Evolutionary conservation across 225 moss, liverwort and hornwort species (phyloP), one percentile per base, ranked within the genome.

Genomic region (Bryum argenteum): DNA sequence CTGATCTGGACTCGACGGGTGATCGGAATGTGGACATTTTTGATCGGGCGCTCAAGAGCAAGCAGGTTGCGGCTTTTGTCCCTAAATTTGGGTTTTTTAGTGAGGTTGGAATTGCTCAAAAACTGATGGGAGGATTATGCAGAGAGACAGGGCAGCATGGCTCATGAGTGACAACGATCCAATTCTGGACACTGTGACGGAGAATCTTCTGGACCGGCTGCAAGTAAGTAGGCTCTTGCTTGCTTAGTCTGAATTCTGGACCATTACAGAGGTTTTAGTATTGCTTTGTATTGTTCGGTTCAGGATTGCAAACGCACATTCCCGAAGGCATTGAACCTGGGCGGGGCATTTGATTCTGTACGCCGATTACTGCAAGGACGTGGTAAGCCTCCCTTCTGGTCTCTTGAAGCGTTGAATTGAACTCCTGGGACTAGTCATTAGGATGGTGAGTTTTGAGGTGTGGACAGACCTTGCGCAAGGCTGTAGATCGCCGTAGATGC

Each of bases 111-210:
- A 26, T 33, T 41, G 24, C 18, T 10, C 24, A 19, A 51, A 63
- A 28, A 21, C 41, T 82, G 8, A 53, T 45, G 15, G 58, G 1
- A 69, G 53, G 33, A 8, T 26, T 65, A 10, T 60, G 71, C 84
- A 97, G 94, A 84, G 97, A 75, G 89, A 92, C 26, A 87, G 97
- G 51, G 97, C 97, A 51, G 89, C 97, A 48, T 92, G 94, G 94
- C 72, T 94, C 66, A 94, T 92, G 92, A 67, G 73, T 43, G 81
- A 75, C 5, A 78, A 67, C 9, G 98, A 98, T 73, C 92, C 91
- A 51, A 84, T 98, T 54, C 60, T 98, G 61, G 87, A 89, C 69
- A 85, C 81, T 61, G 92, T 98, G 58, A 92, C 98, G 3, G 98
- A 98, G 65, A 98, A 88, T 56, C 89, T 98, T 40, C 57, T 98